Conservation (phyloP, 371 early-diverging fungal species). For the Circinella umbellata region DNA sequence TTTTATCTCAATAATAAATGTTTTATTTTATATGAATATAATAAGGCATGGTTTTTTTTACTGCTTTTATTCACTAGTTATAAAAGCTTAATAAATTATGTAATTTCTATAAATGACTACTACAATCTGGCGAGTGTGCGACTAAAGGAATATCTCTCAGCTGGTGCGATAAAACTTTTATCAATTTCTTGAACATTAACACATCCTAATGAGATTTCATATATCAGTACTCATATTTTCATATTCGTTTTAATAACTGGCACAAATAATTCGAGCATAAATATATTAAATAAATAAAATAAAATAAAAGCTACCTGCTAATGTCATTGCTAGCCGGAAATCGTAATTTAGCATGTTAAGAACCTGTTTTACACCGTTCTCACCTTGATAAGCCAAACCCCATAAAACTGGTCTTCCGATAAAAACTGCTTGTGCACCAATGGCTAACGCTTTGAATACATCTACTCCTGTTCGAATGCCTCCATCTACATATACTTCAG, state of each 20-base stretch:
- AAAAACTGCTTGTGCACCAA: slow-evolving; percentile 80
- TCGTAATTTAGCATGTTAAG: slow-evolving; percentile 6
- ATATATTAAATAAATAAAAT: not conserved
- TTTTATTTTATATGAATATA: no score
- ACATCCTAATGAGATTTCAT: not conserved
- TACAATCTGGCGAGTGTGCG: not conserved
- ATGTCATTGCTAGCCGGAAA: not conserved
- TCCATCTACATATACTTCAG: slow-evolving; percentile 77
- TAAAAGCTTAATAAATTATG: no score
- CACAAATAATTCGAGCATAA: not conserved
- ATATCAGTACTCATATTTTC: no score
- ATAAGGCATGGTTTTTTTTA: no score
- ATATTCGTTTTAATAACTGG: no score
- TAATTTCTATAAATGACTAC: no score
- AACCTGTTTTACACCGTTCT: slow-evolving; percentile 1
- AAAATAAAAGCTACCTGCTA: not conserved
- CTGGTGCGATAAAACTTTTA: not conserved
- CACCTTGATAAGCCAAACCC: slow-evolving; percentile 53
- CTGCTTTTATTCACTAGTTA: no score
- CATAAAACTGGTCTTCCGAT: slow-evolving; percentile 71
- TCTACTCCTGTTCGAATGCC: slow-evolving; percentile 73
- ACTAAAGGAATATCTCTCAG: not conserved
- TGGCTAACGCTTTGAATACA: slow-evolving; percentile 74
- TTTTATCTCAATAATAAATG: no score
- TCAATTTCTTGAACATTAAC: slow-evolving; percentile 3